Evolutionary conservation across 805 yeast species (phyloP).

Genomic region (Priceomyces haplophilus): DNA sequence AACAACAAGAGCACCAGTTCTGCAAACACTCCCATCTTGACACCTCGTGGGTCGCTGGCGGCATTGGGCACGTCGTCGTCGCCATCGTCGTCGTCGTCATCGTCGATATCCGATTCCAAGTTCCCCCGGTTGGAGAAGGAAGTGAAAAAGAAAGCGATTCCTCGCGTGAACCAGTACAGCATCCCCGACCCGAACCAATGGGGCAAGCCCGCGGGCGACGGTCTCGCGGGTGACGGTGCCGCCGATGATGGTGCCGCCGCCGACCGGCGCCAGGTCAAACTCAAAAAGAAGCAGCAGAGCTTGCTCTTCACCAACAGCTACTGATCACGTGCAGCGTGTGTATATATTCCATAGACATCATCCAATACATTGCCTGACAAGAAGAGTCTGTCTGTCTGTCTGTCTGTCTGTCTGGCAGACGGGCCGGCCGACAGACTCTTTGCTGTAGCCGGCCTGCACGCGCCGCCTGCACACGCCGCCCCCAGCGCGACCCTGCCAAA

Average conservation of each 20-base stretch:
- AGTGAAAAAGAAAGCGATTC: slow-evolving; percentile 37
- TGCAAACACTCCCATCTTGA: neutral
- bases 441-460: too few relatives aligned
- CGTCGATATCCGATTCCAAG: slow-evolving; percentile 24
- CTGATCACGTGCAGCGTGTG: neutral
- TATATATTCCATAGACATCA: too few relatives aligned
- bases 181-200: slow-evolving; percentile 17
- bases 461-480: too few relatives aligned
- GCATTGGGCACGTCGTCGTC: slow-evolving; percentile 21
- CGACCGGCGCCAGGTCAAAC: slow-evolving; percentile 15
- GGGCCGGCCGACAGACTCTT: too few relatives aligned
- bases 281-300: slow-evolving; percentile 18
- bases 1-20: neutral
- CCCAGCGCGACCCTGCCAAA: too few relatives aligned
- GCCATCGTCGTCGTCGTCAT: slow-evolving; percentile 22
- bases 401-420: too few relatives aligned
- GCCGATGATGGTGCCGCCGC: too few relatives aligned
- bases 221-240: too few relatives aligned
- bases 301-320: slow-evolving; percentile 9
- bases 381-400: too few relatives aligned
- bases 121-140: slow-evolving; percentile 52
- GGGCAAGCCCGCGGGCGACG: slow-evolving; percentile 18
- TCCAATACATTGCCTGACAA: neutral
- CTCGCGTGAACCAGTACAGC: slow-evolving; percentile 55
- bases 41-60: neutral